Evolutionary conservation across 2,329 filamentous ascomycete species (phyloP).

Genomic region (Lasiodiplodia hormozganensis): DNA sequence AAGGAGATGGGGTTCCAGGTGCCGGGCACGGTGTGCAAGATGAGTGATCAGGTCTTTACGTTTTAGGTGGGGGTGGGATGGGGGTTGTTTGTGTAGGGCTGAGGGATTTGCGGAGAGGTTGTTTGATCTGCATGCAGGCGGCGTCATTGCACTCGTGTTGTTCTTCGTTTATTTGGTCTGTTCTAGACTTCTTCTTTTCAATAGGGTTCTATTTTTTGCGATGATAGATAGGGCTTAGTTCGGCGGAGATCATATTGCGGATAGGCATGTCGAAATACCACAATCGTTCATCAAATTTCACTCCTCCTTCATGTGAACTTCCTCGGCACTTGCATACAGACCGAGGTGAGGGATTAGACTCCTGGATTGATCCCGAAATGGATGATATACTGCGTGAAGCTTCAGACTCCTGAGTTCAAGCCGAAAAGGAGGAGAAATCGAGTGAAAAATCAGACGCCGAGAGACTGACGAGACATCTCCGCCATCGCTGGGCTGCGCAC

Average conservation of each 20-base stretch:
- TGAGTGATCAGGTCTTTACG: constrained; percentile 62
- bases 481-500: not conserved
- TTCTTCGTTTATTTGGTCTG: not conserved
- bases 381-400: not conserved
- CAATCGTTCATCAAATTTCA: not conserved
- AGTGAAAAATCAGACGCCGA: not conserved
- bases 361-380: not conserved
- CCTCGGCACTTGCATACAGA: too few relatives aligned
- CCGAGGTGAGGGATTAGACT: not conserved
- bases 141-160: not conserved
- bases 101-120: not conserved
- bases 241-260: not conserved
- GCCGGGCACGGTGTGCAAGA: constrained; percentile 59
- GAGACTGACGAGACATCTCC: not conserved
- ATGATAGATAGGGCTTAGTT: not conserved
- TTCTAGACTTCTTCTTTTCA: too few relatives aligned
- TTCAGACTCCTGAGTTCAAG: not conserved
- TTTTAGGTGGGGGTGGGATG: constrained; percentile 47
- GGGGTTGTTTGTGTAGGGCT: not conserved
- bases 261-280: not conserved
- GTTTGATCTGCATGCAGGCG: not conserved
- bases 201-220: not conserved
- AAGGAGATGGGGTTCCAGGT: constrained; percentile 58
- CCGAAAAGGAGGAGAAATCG: not conserved
- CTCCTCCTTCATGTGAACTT: too few relatives aligned